Percentiles rank a stretch among this genome's conserved stretches.
Evolutionary conservation across 371 early-diverging fungal genomes (phyloP).

Genomic region (Apophysomyces trapeziformis): DNA sequence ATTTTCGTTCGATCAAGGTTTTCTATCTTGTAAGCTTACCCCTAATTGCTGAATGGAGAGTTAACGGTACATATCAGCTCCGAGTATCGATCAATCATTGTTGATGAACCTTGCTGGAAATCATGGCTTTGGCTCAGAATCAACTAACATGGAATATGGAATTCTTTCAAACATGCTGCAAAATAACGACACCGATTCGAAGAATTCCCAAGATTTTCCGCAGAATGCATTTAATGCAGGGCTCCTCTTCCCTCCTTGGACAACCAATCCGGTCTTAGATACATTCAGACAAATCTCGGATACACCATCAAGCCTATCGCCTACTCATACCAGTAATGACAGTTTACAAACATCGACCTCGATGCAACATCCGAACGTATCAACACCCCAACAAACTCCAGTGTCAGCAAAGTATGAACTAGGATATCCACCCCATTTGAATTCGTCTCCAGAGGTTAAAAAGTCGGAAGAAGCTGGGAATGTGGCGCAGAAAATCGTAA

Average conservation of each 20-base stretch:
- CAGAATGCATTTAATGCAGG: constrained; percentile 1
- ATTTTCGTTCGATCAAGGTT: constrained; percentile 20
- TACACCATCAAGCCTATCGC: background rate
- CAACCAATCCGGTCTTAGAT: constrained; percentile 3
- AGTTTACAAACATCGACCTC: background rate
- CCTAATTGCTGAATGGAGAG: background rate
- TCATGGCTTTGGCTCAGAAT: constrained; percentile 75
- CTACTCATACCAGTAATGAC: background rate
- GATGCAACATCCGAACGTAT: background rate
- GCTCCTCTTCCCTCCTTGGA: constrained; percentile 14
- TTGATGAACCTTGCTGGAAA: constrained; percentile 27
- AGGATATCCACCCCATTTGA: constrained; percentile 13
- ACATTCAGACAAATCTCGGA: background rate
- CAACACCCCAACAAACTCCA: background rate
- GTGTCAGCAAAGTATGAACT: constrained; percentile 2
- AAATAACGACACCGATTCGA: background rate
- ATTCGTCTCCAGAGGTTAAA: background rate
- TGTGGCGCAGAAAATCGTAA: constrained; percentile 8
- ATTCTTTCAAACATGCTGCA: constrained; percentile 78
- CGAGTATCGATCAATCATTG: constrained; percentile 8
- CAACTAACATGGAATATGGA: constrained; percentile 78
- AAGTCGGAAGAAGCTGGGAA: background rate
- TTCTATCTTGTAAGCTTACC: constrained; percentile 15
- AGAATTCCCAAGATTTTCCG: constrained; percentile 6
- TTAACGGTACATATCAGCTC: background rate